Conservation (phyloP, 495 filamentous ascomycete species). For the Tuber umbilicatum region DNA sequence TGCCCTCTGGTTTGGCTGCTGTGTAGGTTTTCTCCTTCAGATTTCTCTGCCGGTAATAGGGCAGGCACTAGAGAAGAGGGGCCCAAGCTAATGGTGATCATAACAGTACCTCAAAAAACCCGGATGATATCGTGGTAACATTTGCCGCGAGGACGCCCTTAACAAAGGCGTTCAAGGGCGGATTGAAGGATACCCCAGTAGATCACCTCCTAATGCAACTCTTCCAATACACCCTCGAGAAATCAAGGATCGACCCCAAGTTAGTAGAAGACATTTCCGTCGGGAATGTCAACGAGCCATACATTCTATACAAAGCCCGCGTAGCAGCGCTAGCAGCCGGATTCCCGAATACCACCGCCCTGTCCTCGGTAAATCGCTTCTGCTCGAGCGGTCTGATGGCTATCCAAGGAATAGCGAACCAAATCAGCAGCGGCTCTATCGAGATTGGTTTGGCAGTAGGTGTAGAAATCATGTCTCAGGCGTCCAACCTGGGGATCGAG, state of each 20-base stretch:
- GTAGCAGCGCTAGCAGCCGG: slow-evolving; percentile 84
- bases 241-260: slow-evolving; percentile 70
- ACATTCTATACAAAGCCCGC: slow-evolving; percentile 82
- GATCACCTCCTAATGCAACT: slow-evolving; percentile 62
- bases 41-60: background rate
- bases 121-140: slow-evolving; percentile 94
- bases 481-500: slow-evolving; percentile 59
- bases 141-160: slow-evolving; percentile 71
- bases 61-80: background rate
- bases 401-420: slow-evolving; percentile 85
- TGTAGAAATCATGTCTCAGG: slow-evolving; percentile 78
- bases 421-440: slow-evolving; percentile 74
- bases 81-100: slow-evolving; percentile 11
- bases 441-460: slow-evolving; percentile 82
- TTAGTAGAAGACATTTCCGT: slow-evolving; percentile 87
- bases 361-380: slow-evolving; percentile 83
- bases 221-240: slow-evolving; percentile 60
- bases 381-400: slow-evolving; percentile 95
- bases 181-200: slow-evolving; percentile 89
- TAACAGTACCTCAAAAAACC: slow-evolving; percentile 77
- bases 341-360: slow-evolving; percentile 81
- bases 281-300: slow-evolving; percentile 83
- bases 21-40: slow-evolving; percentile 56
- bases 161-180: slow-evolving; percentile 65
- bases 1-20: slow-evolving; percentile 59